Evolutionary conservation across 192 early-diverging fungal species (phyloP), one percentile per base, ranked within the genome.

Genomic region (Backusella australiensis): DNA sequence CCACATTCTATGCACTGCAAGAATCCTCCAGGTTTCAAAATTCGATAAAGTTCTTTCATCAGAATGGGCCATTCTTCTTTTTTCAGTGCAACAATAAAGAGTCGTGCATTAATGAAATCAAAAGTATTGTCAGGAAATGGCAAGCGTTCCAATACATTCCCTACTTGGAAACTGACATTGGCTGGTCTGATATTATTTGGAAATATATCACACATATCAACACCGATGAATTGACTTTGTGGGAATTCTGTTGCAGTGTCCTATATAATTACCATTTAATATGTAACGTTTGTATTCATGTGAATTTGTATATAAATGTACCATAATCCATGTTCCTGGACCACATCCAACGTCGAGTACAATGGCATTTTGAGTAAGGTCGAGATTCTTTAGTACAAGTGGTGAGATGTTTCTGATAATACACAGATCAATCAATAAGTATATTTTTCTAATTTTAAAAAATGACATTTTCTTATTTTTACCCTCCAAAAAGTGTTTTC

Each of bases 341-440:
- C 77, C 81, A 49, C 77, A 82, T 42, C 81, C 81, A 34, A 74
- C 38, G 70, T 83, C 81, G 15, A 83, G 35, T 15, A 80, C 72
- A 19, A 71, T 70, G 14, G 67, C 72, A 56, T 67, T 36, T 35
- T 74, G 15, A 46, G 67, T 32, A 34, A 21, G 23, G 3, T 44
- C 19, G 11, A 67, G 15, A 44, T 52, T 9, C 2, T 32, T 70
- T 15, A 36, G 23, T 4, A 77, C 11, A 38, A 72, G 26, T 63
- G 56, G 56, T 63, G 56, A 63, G 2, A 63, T 63, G 3, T 63
- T 63, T 26, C 56, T 63, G 56, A 29, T 23, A 63, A 29, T 9
- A 4, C 11, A 29, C 26, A 29, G 7, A 14, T 63, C 23, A 12
- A 63, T 63, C 23, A 63, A 63, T 63, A 56, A 56, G 38, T 39